Percentiles rank a stretch among this genome's conserved stretches.
Evolutionary conservation across 2,329 filamentous ascomycete genomes (phyloP).

Genomic region (Beauveria sp.): DNA sequence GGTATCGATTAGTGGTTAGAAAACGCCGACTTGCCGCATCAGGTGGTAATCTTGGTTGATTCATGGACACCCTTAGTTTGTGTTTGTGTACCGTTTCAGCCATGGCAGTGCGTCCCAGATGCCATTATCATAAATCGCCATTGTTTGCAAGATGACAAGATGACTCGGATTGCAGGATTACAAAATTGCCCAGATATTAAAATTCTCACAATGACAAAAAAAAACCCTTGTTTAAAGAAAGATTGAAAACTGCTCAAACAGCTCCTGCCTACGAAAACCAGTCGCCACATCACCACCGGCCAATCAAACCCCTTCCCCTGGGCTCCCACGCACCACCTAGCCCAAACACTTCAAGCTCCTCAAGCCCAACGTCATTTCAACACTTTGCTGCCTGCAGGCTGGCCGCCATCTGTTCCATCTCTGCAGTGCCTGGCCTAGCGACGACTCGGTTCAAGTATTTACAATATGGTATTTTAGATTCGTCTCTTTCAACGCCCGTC

Average conservation of each 20-base stretch:
- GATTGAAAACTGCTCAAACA: neutral
- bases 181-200: too few species aligned
- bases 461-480: constrained; percentile 3
- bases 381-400: constrained; percentile 4
- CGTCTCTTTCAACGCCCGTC: neutral
- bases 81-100: constrained; percentile 4
- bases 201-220: too few species aligned
- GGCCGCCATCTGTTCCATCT: neutral
- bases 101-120: neutral
- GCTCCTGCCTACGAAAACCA: neutral
- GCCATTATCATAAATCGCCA: neutral
- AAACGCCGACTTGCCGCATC: neutral
- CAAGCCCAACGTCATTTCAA: constrained; percentile 10
- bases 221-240: too few species aligned
- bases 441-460: neutral
- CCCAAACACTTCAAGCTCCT: neutral
- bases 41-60: neutral
- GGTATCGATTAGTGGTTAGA: neutral
- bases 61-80: neutral
- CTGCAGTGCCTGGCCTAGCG: neutral
- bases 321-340: neutral
- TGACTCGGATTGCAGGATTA: too few species aligned
- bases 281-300: neutral
- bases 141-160: neutral
- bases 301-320: neutral